Evolutionary conservation across 495 filamentous ascomycete genomes (phyloP).

Genomic region (Sabuloglossum arenarium): DNA sequence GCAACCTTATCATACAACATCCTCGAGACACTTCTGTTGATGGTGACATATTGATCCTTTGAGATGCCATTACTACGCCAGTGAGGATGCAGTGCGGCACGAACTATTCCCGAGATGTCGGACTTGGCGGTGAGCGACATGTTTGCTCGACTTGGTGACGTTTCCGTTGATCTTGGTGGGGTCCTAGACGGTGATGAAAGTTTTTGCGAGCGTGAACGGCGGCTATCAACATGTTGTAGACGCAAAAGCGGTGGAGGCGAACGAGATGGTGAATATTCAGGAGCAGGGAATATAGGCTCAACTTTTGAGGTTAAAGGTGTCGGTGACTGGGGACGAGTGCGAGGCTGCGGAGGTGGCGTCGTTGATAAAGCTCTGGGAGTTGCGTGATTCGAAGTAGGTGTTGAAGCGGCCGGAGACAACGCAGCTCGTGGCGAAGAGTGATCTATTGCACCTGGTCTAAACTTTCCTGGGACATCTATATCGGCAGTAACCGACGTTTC

Average conservation of each 20-base stretch:
- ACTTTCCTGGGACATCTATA: constrained; percentile 26
- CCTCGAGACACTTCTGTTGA: constrained; percentile 67
- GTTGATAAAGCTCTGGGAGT: constrained; percentile 48
- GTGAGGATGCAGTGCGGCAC: constrained; percentile 50
- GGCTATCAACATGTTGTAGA: constrained; percentile 16
- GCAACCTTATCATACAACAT: constrained; percentile 67
- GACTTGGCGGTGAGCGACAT: constrained; percentile 56
- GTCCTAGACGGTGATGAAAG: constrained; percentile 9
- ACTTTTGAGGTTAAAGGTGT: constrained; percentile 24
- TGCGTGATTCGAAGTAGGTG: constrained; percentile 40
- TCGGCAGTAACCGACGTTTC: constrained; percentile 42
- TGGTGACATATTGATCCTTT: constrained; percentile 67
- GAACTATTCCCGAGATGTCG: constrained; percentile 64
- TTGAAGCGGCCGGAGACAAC: constrained; percentile 57
- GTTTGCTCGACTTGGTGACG: constrained; percentile 30
- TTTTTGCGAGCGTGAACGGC: constrained; percentile 29
- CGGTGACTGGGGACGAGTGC: constrained; percentile 39
- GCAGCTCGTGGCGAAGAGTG: constrained; percentile 27
- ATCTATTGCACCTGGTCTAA: constrained; percentile 22
- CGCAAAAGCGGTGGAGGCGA: constrained; percentile 3
- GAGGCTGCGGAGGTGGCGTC: constrained; percentile 55
- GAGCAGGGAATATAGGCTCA: constrained; percentile 38
- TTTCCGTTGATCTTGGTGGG: constrained; percentile 27
- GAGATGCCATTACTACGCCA: constrained; percentile 46
- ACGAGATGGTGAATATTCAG: constrained; percentile 17